These are phyloP conservation scores for Staphylotrichum tortipilum DNA, from an alignment of 495 filamentous ascomycete species.

Conservation along the genomic window DNA sequence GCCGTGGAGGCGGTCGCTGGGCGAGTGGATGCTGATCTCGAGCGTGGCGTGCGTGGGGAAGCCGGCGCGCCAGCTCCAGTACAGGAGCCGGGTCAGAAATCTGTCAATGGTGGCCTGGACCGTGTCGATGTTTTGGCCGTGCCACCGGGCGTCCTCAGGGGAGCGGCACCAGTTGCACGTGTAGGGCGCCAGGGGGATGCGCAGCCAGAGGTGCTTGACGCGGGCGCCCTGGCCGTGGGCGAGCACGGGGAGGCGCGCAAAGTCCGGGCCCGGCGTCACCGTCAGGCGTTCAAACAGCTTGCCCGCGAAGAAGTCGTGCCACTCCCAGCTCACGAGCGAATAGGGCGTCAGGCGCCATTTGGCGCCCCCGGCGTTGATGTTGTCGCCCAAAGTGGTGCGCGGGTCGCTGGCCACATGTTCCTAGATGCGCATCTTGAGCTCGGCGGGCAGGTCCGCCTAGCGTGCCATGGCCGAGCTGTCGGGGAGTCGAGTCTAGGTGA, in stretches of 20 bases:
- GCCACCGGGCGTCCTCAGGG: background rate
- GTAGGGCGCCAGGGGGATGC: background rate
- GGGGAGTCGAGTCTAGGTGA: too few species aligned
- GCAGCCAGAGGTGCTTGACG: background rate
- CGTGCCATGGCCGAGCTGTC: background rate
- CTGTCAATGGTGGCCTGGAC: background rate
- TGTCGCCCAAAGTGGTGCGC: background rate
- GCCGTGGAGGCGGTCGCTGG: background rate
- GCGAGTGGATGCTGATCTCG: background rate
- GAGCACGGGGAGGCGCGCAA: background rate
- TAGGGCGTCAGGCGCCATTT: background rate
- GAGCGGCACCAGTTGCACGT: background rate
- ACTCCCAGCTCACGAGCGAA: background rate
- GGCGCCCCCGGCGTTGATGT: background rate
- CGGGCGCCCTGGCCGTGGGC: background rate
- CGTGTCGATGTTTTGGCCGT: background rate
- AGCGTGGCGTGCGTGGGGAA: too few species aligned
- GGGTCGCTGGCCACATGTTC: background rate
- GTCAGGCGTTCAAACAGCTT: background rate
- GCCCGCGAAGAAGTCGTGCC: background rate
- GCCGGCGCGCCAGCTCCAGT: background rate
- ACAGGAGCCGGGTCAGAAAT: background rate
- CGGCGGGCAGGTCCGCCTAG: background rate
- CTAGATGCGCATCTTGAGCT: background rate
- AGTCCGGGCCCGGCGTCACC: background rate